phyloP scores from a whole-genome alignment of 164 flowering plant genomes.

The Protea cynaroides region DNA sequence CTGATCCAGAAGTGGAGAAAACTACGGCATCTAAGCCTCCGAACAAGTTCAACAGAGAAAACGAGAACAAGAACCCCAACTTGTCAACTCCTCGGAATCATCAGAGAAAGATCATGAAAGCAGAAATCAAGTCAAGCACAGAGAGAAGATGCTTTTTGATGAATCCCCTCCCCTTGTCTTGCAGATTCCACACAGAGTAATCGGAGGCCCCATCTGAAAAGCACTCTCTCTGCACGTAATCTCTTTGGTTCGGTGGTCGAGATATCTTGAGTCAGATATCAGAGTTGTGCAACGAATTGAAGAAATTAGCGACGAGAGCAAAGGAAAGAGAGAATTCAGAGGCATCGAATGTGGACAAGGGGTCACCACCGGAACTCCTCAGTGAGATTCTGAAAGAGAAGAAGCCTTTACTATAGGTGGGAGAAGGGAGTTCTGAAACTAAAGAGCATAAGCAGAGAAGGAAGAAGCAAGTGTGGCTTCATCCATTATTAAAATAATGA shows the following conservation, averaged over 20 bases:
- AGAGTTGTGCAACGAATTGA: constrained; percentile 76
- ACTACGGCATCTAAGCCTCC: constrained; percentile 4
- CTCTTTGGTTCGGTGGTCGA: constrained; percentile 59
- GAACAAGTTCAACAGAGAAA: constrained; percentile 27
- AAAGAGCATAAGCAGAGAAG: constrained; percentile 23
- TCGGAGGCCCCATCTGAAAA: constrained; percentile 38
- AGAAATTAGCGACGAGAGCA: constrained; percentile 57
- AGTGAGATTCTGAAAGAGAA: constrained; percentile 18
- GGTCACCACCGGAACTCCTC: neutral
- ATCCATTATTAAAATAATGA: no score
- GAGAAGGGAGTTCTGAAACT: constrained; percentile 28
- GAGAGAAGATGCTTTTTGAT: constrained; percentile 25
- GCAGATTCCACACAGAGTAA: constrained; percentile 16
- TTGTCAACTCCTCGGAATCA: constrained; percentile 21
- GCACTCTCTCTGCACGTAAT: constrained; percentile 66
- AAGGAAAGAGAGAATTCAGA: constrained; percentile 40
- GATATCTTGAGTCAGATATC: constrained; percentile 67
- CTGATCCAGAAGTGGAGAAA: constrained; percentile 7
- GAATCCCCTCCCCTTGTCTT: neutral
- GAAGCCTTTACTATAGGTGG: constrained; percentile 41
- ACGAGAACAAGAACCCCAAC: constrained; percentile 62
- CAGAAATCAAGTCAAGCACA: constrained; percentile 46
- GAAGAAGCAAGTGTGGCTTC: constrained; percentile 27
- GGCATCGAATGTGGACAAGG: constrained; percentile 8
- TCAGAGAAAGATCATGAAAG: constrained; percentile 30